Percentiles rank a stretch among this genome's conserved stretches.
Conservation (phyloP, 1,139 yeast species). For the Magnusiomyces tetraspermus region DNA sequence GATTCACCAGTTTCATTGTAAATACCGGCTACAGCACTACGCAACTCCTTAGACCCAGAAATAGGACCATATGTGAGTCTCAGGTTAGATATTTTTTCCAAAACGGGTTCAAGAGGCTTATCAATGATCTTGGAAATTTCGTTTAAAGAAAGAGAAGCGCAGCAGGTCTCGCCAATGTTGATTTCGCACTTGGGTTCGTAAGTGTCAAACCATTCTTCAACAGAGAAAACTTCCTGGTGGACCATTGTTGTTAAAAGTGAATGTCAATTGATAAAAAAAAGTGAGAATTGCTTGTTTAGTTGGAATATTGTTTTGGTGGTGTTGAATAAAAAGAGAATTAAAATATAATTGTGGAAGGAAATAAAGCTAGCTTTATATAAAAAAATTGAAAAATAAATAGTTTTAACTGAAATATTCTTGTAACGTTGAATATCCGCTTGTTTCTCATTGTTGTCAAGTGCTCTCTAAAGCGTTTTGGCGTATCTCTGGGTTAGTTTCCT, state of each 20-base stretch:
- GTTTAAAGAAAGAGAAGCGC: conserved; percentile 38
- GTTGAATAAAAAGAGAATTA: no score
- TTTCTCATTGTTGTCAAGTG: no score
- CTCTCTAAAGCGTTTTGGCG: no score
- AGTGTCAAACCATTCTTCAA: conserved; percentile 50
- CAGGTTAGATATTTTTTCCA: conserved; percentile 18
- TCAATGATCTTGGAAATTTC: conserved; percentile 35
- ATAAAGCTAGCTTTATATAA: no score
- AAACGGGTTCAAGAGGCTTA: conserved; percentile 21
- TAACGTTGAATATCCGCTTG: no score
- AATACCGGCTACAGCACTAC: conserved; percentile 33
- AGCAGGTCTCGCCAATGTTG: conserved; percentile 51
- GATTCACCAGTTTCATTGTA: conserved; percentile 30
- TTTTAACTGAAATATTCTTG: no score
- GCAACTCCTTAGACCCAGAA: conserved; percentile 38
- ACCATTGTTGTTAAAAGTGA: conserved; percentile 19
- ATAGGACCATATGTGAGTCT: conserved; percentile 44
- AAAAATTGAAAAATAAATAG: no score
- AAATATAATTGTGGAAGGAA: no score
- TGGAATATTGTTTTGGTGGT: no score
- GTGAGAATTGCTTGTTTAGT: no score
- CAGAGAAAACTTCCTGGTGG: conserved; percentile 35
- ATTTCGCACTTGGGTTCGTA: conserved; percentile 37
- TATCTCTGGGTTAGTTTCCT: no score
- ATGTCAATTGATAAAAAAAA: neutral